These are phyloP conservation scores for Phytophthora rubi DNA, from an alignment of 352 stramenopile species.

Conservation along the genomic window DNA sequence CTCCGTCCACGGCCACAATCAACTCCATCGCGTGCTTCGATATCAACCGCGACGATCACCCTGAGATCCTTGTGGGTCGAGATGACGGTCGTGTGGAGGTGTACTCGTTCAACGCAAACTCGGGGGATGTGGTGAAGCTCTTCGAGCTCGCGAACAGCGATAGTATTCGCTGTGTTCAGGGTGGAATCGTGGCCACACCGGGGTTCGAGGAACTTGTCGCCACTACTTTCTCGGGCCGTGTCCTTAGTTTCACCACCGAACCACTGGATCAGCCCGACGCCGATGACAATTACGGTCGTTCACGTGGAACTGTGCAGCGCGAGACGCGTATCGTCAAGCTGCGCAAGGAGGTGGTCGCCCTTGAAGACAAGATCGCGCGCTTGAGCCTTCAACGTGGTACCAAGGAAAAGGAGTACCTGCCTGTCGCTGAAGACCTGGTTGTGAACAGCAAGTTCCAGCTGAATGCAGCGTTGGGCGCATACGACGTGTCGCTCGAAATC, in stretches of 20 bases:
- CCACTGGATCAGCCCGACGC: constrained; percentile 75
- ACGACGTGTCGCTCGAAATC: constrained; percentile 85
- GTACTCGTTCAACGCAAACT: constrained; percentile 58
- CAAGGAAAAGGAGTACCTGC: constrained; percentile 71
- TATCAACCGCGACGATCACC: constrained; percentile 80
- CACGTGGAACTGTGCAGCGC: constrained; percentile 74
- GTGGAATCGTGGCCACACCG: constrained; percentile 70
- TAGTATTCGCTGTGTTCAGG: constrained; percentile 78
- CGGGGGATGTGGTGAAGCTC: constrained; percentile 60
- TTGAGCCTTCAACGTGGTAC: constrained; percentile 52
- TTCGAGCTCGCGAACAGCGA: constrained; percentile 77
- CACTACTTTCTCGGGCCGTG: constrained; percentile 78
- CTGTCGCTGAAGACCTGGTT: constrained; percentile 75
- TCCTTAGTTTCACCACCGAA: constrained; percentile 87
- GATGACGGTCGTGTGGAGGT: constrained; percentile 86
- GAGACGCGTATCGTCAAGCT: constrained; percentile 85
- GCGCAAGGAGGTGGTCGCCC: constrained; percentile 69
- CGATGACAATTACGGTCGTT: constrained; percentile 80
- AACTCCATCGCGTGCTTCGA: constrained; percentile 84
- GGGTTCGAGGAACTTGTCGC: constrained; percentile 80
- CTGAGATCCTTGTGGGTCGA: constrained; percentile 78
- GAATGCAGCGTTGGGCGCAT: constrained; percentile 65
- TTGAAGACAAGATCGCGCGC: constrained; percentile 77
- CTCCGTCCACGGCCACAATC: constrained; percentile 49
- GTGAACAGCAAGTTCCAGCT: constrained; percentile 84